Base-by-base conservation (phyloP, 768 basidiomycete genomes). In the Termitomyces sp. region DNA sequence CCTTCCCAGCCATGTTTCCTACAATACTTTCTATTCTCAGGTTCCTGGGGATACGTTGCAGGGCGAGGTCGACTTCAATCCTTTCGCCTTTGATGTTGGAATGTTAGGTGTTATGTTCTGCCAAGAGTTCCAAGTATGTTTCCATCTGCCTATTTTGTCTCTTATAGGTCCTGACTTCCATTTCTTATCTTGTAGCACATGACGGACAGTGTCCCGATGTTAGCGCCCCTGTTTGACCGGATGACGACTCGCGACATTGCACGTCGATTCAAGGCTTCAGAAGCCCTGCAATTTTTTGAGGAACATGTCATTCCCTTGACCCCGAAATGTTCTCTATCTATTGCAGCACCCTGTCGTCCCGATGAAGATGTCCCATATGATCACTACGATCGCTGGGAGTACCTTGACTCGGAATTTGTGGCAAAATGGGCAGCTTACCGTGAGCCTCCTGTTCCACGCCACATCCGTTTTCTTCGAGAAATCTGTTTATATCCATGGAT, bases 161-260 rank as follows among this genome's bases (percentile, higher is more conserved):
- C n/a, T n/a, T n/a, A n/a, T n/a, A n/a, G n/a, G n/a, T n/a, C n/a
- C n/a, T n/a, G n/a, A n/a, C 29, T 4, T 9, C 29, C 9, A 29
- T 29, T 29, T 29, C 29, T 29, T 29, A 29, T 29, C 9, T 29
- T 29, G 29, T 29, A 29, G 29, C 29, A 9, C 9, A 4, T 29
- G 29, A 29, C 29, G 29, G 5, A 3, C 9, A 29, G 3, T 29
- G 29, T 9, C 9, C 29, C 29, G 5, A 36, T 2, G 52, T 42
- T 69, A 2, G 65, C 66, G 0, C 67, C 67, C 11, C 53, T 70
- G 5, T 41, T 70, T 2, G 69, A 70, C 42, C 56, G 35, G 43
- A 65, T 71, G 64, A 59, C 63, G 3, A 65, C 63, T 1, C 54
- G 66, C 5, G 45, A 67, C 18, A 43, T 71, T 3, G 11, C 25